phyloP scores from a whole-genome alignment of 177 flowering plant genomes.

The Vitis hybrid region DNA sequence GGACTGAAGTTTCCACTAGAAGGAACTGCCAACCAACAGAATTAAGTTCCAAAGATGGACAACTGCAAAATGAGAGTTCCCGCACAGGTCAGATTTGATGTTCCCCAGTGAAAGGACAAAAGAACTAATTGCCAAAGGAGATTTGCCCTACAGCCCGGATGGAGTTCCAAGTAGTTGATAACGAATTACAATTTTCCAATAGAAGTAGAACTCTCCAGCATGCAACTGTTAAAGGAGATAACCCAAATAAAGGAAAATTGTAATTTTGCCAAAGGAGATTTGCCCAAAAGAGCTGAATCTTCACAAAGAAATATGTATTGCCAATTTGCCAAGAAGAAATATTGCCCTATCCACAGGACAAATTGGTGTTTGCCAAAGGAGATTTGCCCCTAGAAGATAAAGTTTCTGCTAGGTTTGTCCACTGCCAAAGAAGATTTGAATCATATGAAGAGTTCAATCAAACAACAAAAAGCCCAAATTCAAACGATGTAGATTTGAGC shows the following conservation, averaged over 20 bases:
- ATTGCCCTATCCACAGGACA: slow-evolving; percentile 10
- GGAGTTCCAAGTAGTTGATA: slow-evolving; percentile 1
- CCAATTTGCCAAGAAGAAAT: slow-evolving; percentile 4
- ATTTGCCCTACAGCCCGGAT: not conserved
- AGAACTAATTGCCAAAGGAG: slow-evolving; percentile 15
- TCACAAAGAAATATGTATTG: not conserved
- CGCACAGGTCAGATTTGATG: not conserved
- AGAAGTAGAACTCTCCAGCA: not conserved
- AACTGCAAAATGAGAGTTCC: not conserved
- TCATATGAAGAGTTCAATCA: not conserved
- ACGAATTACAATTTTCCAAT: not conserved
- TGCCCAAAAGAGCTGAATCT: slow-evolving; percentile 30
- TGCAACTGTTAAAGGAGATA: slow-evolving; percentile 8
- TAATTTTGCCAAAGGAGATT: slow-evolving; percentile 60
- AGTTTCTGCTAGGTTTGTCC: not conserved
- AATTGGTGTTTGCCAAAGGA: slow-evolving; percentile 44
- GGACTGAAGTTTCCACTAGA: slow-evolving; percentile 27
- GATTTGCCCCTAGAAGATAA: slow-evolving; percentile 40
- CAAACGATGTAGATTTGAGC: not conserved
- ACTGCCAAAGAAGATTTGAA: slow-evolving; percentile 18
- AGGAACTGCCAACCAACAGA: slow-evolving; percentile 18
- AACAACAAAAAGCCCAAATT: slow-evolving; percentile 1
- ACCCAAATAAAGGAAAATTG: slow-evolving; percentile 15
- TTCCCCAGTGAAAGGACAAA: not conserved
- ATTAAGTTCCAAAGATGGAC: not conserved